A percentile compares a stretch with the other conserved stretches of the same genome.
These are phyloP conservation scores for Picea engelmannii DNA, from an alignment of 83 land plant species.

Conservation along the genomic window DNA sequence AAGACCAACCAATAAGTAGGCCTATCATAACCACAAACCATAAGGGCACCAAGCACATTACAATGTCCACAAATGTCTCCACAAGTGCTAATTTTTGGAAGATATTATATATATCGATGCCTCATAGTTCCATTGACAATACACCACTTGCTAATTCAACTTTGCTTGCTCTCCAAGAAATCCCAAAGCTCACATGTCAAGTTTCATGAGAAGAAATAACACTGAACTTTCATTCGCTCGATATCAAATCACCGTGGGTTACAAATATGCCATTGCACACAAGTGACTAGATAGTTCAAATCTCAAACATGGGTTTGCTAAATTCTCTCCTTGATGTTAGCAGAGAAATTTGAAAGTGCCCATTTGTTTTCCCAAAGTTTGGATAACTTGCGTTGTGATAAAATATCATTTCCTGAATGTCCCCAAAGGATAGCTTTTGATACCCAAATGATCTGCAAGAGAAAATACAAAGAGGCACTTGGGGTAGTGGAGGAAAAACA, in stretches of 20 bases:
- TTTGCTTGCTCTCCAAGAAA: no score
- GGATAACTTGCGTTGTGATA: no score
- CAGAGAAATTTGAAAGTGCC: background rate
- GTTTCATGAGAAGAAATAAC: background rate
- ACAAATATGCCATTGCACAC: background rate
- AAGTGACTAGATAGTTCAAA: background rate
- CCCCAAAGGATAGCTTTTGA: no score
- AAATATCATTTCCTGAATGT: no score
- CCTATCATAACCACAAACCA: conserved; percentile 92
- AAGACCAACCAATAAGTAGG: conserved; percentile 87
- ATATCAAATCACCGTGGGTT: background rate
- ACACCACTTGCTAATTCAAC: background rate
- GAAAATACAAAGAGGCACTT: no score
- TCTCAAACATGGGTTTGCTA: background rate
- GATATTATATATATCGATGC: conserved; percentile 32
- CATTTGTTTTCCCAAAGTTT: background rate
- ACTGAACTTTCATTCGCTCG: no score
- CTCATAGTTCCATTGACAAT: conserved; percentile 29
- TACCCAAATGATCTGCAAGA: no score
- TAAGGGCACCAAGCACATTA: conserved; percentile 79
- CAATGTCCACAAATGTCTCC: conserved; percentile 67
- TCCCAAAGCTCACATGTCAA: background rate
- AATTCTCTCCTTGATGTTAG: background rate
- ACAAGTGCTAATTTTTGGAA: conserved; percentile 40
- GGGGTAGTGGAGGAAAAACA: no score